phyloP scores from a whole-genome alignment of 129 eudicot genomes.

The Centaurea solstitialis region DNA sequence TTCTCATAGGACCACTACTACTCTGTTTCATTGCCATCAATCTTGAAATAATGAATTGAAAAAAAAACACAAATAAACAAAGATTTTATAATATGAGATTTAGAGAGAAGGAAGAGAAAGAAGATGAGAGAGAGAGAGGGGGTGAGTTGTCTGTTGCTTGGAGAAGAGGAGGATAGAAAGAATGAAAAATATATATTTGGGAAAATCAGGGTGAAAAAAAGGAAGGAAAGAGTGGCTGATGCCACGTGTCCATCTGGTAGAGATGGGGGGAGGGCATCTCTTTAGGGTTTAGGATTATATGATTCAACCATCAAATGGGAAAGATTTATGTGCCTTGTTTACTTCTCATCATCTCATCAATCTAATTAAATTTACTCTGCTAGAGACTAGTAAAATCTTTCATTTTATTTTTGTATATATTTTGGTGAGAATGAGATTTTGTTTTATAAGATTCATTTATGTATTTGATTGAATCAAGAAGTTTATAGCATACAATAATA shows the following conservation, averaged over 20 bases:
- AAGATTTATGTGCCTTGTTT: background rate
- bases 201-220: constrained; percentile 8
- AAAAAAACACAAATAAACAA: background rate
- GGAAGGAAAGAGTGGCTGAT: constrained; percentile 30
- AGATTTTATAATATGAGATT: background rate
- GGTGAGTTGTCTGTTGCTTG: constrained; percentile 37
- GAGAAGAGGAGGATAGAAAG: constrained; percentile 30
- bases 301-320: background rate
- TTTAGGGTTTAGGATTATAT: constrained; percentile 36
- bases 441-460: no score
- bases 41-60: background rate
- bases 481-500: no score
- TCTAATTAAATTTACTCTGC: background rate
- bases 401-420: background rate
- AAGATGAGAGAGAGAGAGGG: constrained; percentile 22
- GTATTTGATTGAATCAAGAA: background rate
- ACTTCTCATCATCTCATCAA: background rate
- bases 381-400: background rate
- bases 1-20: no score
- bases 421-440: background rate
- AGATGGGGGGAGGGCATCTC: constrained; percentile 28
- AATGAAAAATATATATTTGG: background rate
- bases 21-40: constrained; percentile 14
- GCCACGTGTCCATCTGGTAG: constrained; percentile 49
- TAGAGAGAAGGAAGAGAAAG: background rate